Percentiles rank a stretch among this genome's conserved stretches.
Conservation (phyloP, 2,329 filamentous ascomycete species). For the Emydomyces testavorans region DNA sequence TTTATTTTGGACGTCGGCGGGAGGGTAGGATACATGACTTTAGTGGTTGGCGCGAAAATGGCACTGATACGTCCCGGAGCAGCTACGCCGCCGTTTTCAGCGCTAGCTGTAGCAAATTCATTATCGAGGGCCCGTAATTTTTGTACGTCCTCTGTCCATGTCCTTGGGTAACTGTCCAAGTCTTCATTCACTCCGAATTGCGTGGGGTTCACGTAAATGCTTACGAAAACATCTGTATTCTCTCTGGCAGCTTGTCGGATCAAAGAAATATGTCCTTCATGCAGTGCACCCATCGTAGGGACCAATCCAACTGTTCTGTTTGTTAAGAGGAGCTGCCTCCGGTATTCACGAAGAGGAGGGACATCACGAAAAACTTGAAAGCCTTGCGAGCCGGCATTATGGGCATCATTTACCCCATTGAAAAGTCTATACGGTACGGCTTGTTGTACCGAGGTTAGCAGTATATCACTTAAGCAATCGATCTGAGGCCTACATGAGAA, state of each 20-base stretch:
- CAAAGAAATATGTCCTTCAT: constrained; percentile 76
- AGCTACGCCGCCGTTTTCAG: constrained; percentile 19
- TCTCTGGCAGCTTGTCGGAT: constrained; percentile 73
- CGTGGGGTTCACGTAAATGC: constrained; percentile 90
- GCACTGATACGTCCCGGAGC: constrained; percentile 58
- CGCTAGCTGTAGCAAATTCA: constrained; percentile 43
- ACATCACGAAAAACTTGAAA: constrained; percentile 60
- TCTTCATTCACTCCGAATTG: constrained; percentile 90
- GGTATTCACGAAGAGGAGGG: constrained; percentile 56
- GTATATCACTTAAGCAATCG: constrained; percentile 13
- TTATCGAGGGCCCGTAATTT: constrained; percentile 57
- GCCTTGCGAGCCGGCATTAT: constrained; percentile 20
- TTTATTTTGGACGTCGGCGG: constrained; percentile 59
- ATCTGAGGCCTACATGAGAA: constrained; percentile 17
- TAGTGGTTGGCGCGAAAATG: constrained; percentile 73
- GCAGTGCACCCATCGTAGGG: constrained; percentile 96
- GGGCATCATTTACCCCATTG: constrained; percentile 5
- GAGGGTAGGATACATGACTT: constrained; percentile 78
- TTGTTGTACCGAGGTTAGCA: constrained; percentile 12
- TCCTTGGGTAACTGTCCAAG: constrained; percentile 75
- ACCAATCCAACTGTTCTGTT: constrained; percentile 73
- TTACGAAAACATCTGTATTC: constrained; percentile 78
- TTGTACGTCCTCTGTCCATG: constrained; percentile 66
- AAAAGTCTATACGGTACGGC: constrained; percentile 11
- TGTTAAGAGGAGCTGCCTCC: constrained; percentile 52